Conservation (phyloP, 1,139 yeast genomes). For the Yamadazyma trypodendri region DNA sequence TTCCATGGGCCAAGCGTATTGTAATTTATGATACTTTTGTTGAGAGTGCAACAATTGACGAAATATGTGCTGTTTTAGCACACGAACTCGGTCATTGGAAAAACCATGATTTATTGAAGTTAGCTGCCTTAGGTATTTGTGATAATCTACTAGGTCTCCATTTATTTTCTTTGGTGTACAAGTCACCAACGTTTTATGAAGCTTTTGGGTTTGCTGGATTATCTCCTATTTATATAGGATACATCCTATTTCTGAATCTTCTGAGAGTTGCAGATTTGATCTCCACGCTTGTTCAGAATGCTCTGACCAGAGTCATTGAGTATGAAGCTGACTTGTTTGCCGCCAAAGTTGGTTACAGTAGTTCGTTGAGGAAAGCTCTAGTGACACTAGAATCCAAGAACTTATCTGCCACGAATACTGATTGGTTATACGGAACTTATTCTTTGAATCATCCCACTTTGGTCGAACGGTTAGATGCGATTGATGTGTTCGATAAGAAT, state of each 20-base stretch:
- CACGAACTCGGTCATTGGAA: conserved; percentile 94
- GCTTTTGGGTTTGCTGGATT: conserved; percentile 7
- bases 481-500: neutral
- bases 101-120: conserved; percentile 48
- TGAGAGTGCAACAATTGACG: conserved; percentile 59
- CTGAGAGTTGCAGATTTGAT: conserved; percentile 1
- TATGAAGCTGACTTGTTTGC: conserved; percentile 12
- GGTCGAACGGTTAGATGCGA: conserved; percentile 8
- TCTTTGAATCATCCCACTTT: conserved; percentile 9
- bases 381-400: conserved; percentile 8
- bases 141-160: neutral
- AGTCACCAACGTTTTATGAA: conserved; percentile 2
- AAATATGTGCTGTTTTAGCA: conserved; percentile 82
- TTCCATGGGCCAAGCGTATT: conserved; percentile 87
- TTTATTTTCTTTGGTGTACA: neutral
- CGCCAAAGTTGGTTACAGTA: conserved; percentile 5
- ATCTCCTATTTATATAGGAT: conserved; percentile 7
- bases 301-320: conserved; percentile 7
- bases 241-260: conserved; percentile 5
- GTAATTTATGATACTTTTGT: conserved; percentile 80
- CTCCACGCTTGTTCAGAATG: conserved; percentile 4
- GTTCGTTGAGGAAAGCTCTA: conserved; percentile 5
- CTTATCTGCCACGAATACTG: conserved; percentile 8
- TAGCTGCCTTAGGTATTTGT: conserved; percentile 14
- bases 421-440: conserved; percentile 13